These are phyloP conservation scores for Quercus berberidifolia DNA, from an alignment of 306 rosid genomes.

Conservation along the genomic window DNA sequence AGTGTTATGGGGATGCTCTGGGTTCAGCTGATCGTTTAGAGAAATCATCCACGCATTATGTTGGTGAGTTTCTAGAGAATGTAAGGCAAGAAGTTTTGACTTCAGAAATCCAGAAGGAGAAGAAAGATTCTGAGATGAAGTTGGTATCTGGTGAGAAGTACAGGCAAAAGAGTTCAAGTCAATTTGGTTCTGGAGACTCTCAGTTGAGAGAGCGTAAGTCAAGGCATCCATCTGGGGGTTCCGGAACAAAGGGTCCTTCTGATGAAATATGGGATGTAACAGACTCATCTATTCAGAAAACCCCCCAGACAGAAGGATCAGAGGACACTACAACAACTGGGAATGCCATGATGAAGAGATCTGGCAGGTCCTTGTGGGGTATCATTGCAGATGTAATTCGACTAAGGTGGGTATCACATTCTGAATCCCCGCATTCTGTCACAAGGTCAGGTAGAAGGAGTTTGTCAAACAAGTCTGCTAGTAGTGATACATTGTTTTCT, in stretches of 20 bases:
- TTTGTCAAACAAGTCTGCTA: conserved; percentile 59
- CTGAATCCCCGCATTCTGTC: conserved; percentile 49
- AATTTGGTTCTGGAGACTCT: conserved; percentile 33
- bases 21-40: conserved; percentile 62
- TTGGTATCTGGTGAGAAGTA: conserved; percentile 34
- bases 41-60: conserved; percentile 60
- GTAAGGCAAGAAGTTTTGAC: conserved; percentile 48
- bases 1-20: conserved; percentile 44
- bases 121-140: conserved; percentile 28
- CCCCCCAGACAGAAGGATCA: conserved; percentile 38
- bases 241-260: conserved; percentile 72
- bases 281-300: conserved; percentile 40
- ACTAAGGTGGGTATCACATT: conserved; percentile 60
- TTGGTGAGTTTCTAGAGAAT: conserved; percentile 60
- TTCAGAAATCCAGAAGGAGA: conserved; percentile 41
- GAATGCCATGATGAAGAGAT: conserved; percentile 54
- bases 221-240: conserved; percentile 48
- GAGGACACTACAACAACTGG: conserved; percentile 31
- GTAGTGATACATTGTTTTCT: conserved; percentile 68
- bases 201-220: conserved; percentile 40
- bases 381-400: conserved; percentile 54
- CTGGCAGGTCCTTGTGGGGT: conserved; percentile 76
- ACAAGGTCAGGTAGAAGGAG: conserved; percentile 48
- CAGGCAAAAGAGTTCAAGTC: conserved; percentile 19
- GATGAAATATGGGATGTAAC: conserved; percentile 76